Percentiles rank a stretch among this genome's conserved stretches.
Evolutionary conservation across 495 filamentous ascomycete species (phyloP).

Genomic region (Neurospora sp.): DNA sequence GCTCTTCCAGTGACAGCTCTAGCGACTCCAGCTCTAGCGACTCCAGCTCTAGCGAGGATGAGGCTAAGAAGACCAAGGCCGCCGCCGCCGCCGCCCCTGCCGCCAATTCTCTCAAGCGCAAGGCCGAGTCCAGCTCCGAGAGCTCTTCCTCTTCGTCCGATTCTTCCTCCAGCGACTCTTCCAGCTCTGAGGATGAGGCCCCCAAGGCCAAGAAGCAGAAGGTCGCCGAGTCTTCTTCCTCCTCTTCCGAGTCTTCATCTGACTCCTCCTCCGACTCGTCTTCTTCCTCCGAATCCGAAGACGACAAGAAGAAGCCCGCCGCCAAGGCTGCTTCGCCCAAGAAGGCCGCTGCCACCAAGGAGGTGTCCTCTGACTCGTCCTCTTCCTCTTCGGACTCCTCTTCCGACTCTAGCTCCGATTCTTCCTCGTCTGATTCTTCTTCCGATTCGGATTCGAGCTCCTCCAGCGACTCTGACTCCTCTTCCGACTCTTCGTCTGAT

Average conservation of each 20-base stretch:
- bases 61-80: slow-evolving; percentile 37
- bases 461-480: slow-evolving; percentile 24
- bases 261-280: slow-evolving; percentile 22
- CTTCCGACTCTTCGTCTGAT: slow-evolving; percentile 27
- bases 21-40: slow-evolving; percentile 48
- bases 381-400: slow-evolving; percentile 23
- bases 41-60: slow-evolving; percentile 52
- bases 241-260: slow-evolving; percentile 26
- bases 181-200: slow-evolving; percentile 11
- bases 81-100: slow-evolving; percentile 6
- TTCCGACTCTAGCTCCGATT: slow-evolving; percentile 27
- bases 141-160: slow-evolving; percentile 31
- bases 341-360: slow-evolving; percentile 17
- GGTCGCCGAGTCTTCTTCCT: slow-evolving; percentile 15
- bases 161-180: slow-evolving; percentile 21
- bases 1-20: slow-evolving; percentile 43
- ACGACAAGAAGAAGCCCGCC: slow-evolving; percentile 11
- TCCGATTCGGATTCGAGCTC: slow-evolving; percentile 30
- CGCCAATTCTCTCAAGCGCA: slow-evolving; percentile 49
- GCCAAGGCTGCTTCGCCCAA: slow-evolving; percentile 15
- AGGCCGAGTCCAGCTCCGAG: slow-evolving; percentile 42
- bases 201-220: slow-evolving; percentile 22
- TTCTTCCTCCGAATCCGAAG: slow-evolving; percentile 38
- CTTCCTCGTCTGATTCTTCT: slow-evolving; percentile 27
- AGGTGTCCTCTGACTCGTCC: slow-evolving; percentile 17